Evolutionary conservation across 1,139 yeast species (phyloP).

Genomic region (Protomyces inundatus): DNA sequence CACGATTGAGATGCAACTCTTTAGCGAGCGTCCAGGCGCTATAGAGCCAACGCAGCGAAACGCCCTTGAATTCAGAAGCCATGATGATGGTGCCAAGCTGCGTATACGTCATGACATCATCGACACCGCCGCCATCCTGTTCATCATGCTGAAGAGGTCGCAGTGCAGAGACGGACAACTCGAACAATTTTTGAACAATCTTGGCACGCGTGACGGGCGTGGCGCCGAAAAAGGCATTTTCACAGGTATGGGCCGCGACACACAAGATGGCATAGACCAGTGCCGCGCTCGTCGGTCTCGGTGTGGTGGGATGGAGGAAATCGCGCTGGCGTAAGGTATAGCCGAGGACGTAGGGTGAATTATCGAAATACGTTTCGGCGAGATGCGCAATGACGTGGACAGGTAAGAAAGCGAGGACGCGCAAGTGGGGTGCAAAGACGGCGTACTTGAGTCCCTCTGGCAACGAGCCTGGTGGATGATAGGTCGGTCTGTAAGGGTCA

Average conservation of each 20-base stretch:
- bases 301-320: constrained; percentile 32
- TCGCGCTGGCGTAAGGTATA: constrained; percentile 35
- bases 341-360: constrained; percentile 38
- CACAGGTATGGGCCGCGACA: constrained; percentile 42
- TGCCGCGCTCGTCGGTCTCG: constrained; percentile 39
- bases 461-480: background rate
- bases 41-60: constrained; percentile 44
- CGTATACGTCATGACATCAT: constrained; percentile 42
- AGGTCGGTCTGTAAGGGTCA: background rate
- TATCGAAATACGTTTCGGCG: constrained; percentile 41
- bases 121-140: constrained; percentile 38
- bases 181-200: constrained; percentile 36
- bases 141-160: constrained; percentile 33
- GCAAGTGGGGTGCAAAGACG: constrained; percentile 34
- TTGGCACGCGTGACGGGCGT: constrained; percentile 37
- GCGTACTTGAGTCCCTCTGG: constrained; percentile 34
- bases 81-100: constrained; percentile 44
- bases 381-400: constrained; percentile 40
- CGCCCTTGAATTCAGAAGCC: constrained; percentile 42
- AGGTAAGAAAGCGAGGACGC: constrained; percentile 37
- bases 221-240: constrained; percentile 40
- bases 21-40: constrained; percentile 41
- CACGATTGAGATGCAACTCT: constrained; percentile 39
- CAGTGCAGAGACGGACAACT: constrained; percentile 36
- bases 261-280: constrained; percentile 40